These are phyloP conservation scores for Marasmius fiardii DNA, from an alignment of 1,284 basidiomycete species.

Conservation along the genomic window DNA sequence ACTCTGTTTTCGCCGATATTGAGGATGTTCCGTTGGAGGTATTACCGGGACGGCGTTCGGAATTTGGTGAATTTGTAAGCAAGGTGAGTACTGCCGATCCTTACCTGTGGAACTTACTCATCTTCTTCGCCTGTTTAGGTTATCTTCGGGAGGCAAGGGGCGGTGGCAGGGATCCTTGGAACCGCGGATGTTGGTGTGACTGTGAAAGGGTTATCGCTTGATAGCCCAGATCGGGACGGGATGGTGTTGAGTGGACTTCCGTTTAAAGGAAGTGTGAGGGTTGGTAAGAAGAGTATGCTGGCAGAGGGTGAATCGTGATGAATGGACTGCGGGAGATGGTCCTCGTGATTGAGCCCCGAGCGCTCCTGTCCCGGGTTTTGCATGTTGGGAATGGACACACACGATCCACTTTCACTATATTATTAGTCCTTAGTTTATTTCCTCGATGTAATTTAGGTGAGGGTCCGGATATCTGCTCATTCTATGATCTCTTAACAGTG, in stretches of 20 bases:
- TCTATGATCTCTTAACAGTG: too few species aligned
- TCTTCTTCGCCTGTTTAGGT: conserved; percentile 40
- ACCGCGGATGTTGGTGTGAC: conserved; percentile 56
- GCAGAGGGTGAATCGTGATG: neutral
- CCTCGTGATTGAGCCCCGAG: too few species aligned
- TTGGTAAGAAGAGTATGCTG: conserved; percentile 51
- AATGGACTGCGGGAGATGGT: neutral
- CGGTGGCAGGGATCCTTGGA: conserved; percentile 67
- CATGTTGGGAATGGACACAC: too few species aligned
- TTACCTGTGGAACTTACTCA: conserved; percentile 1
- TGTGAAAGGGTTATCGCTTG: conserved; percentile 60
- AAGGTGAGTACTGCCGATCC: conserved; percentile 46
- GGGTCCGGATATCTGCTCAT: neutral
- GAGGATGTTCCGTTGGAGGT: conserved; percentile 72
- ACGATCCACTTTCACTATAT: too few species aligned
- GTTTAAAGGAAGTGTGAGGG: conserved; percentile 59
- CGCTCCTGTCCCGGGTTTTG: too few species aligned
- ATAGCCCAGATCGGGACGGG: conserved; percentile 33
- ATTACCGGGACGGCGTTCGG: conserved; percentile 66
- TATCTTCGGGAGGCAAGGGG: conserved; percentile 62
- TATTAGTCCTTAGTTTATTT: neutral
- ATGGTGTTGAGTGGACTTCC: conserved; percentile 63
- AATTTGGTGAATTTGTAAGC: conserved; percentile 69
- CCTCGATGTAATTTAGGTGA: neutral
- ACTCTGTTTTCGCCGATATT: conserved; percentile 58